Percentiles rank a stretch among this genome's conserved stretches.
Evolutionary conservation across 192 early-diverging fungal species (phyloP).

Genomic region (Podila minutissima): DNA sequence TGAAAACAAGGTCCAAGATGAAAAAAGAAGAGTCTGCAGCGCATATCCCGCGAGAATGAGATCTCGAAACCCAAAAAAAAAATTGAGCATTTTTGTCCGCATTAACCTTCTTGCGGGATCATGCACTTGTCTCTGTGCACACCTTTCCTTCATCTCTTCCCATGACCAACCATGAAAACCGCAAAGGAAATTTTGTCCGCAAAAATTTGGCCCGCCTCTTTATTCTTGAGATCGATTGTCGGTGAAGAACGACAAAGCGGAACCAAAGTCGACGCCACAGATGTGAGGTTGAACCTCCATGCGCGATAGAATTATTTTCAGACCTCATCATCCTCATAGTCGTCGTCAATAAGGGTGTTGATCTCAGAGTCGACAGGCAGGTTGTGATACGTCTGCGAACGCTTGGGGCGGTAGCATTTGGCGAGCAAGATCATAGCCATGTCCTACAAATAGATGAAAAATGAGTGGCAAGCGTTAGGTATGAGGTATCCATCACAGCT

Average conservation of each 20-base stretch:
- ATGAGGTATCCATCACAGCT: neutral
- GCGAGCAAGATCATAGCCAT: conserved; percentile 36
- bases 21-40: no score
- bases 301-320: neutral
- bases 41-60: no score
- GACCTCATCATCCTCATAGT: conserved; percentile 50
- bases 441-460: conserved; percentile 9
- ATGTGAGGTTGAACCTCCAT: neutral
- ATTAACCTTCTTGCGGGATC: conserved; percentile 4
- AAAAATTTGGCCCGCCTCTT: neutral
- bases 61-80: neutral
- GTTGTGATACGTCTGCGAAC: conserved; percentile 49
- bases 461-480: neutral
- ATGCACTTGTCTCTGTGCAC: neutral
- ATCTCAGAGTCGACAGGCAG: conserved; percentile 51
- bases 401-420: conserved; percentile 48
- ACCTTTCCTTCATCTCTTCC: neutral
- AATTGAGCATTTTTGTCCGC: neutral
- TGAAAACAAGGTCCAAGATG: no score
- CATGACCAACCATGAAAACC: neutral
- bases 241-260: no score
- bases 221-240: no score
- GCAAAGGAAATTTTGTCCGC: neutral
- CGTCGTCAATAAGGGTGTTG: conserved; percentile 48
- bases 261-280: no score